phyloP scores from a whole-genome alignment of 805 yeast genomes.

The Wickerhamomyces mucosus region DNA sequence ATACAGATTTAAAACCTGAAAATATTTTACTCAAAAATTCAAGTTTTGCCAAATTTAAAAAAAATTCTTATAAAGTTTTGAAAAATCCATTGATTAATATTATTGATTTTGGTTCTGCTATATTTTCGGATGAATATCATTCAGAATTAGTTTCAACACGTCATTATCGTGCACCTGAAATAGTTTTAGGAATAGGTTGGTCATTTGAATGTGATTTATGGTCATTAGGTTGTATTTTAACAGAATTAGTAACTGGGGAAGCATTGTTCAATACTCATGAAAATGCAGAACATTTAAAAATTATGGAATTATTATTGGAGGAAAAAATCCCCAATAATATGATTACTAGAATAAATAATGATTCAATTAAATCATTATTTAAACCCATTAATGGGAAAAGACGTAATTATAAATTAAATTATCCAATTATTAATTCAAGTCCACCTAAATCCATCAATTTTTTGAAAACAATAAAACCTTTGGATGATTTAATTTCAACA shows the following conservation, averaged over 20 bases:
- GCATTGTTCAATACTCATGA: conserved; percentile 94
- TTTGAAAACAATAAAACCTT: conserved; percentile 31
- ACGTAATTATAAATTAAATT: conserved; percentile 21
- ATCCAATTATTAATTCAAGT: conserved; percentile 28
- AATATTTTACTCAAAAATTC: conserved; percentile 46
- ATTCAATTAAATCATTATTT: conserved; percentile 7
- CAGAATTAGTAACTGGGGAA: conserved; percentile 88
- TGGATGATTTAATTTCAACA: conserved; percentile 34
- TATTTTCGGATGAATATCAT: conserved; percentile 90
- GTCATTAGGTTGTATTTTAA: conserved; percentile 91
- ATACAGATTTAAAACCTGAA: conserved; percentile 96
- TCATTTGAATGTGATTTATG: conserved; percentile 94
- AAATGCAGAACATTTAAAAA: conserved; percentile 85
- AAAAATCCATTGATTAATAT: conserved; percentile 76
- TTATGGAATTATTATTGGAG: conserved; percentile 80
- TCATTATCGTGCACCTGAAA: conserved; percentile 96
- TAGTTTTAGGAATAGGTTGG: conserved; percentile 93
- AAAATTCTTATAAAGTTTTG: conserved; percentile 33
- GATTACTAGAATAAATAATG: conserved; percentile 19
- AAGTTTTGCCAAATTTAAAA: conserved; percentile 14
- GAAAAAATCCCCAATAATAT: conserved; percentile 32
- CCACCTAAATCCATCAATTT: conserved; percentile 26
- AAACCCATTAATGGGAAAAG: background rate
- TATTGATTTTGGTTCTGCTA: conserved; percentile 96
- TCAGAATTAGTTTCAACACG: conserved; percentile 87